Conservation (phyloP, 148 eudicot genomes). For the Pharnaceum exiguum region DNA sequence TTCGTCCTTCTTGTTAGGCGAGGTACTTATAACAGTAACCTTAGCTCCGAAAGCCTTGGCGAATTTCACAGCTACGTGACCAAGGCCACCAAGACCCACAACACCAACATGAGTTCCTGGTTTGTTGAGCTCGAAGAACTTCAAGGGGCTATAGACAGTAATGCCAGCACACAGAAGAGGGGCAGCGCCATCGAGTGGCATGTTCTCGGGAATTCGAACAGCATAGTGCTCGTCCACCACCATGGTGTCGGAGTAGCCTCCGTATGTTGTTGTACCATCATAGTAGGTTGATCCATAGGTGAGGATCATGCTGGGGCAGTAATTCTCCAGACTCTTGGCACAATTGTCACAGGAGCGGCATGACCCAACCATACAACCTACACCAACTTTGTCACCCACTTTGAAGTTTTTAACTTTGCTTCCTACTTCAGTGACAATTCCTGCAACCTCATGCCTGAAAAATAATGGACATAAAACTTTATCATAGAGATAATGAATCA, state of each 20-base stretch:
- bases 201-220: constrained; percentile 27
- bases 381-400: constrained; percentile 43
- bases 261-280: constrained; percentile 32
- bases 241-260: constrained; percentile 36
- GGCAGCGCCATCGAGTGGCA: constrained; percentile 35
- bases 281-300: constrained; percentile 24
- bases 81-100: constrained; percentile 46
- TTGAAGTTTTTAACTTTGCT: constrained; percentile 32
- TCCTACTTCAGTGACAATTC: constrained; percentile 40
- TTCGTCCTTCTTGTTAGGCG: constrained; percentile 38
- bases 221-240: constrained; percentile 31
- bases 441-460: constrained; percentile 46
- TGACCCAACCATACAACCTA: constrained; percentile 36
- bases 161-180: constrained; percentile 53
- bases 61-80: constrained; percentile 51
- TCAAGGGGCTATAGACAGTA: constrained; percentile 41
- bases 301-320: constrained; percentile 22
- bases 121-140: constrained; percentile 29
- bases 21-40: constrained; percentile 48
- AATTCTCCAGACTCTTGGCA: constrained; percentile 17
- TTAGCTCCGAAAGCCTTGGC: constrained; percentile 46
- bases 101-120: constrained; percentile 42
- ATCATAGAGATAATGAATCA: too few species aligned
- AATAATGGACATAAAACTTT: neutral
- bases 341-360: constrained; percentile 38